A percentile compares a stretch with the other conserved stretches of the same genome.
Conservation (phyloP, 73 alveolate species). For the Durusdinium trenchii region DNA sequence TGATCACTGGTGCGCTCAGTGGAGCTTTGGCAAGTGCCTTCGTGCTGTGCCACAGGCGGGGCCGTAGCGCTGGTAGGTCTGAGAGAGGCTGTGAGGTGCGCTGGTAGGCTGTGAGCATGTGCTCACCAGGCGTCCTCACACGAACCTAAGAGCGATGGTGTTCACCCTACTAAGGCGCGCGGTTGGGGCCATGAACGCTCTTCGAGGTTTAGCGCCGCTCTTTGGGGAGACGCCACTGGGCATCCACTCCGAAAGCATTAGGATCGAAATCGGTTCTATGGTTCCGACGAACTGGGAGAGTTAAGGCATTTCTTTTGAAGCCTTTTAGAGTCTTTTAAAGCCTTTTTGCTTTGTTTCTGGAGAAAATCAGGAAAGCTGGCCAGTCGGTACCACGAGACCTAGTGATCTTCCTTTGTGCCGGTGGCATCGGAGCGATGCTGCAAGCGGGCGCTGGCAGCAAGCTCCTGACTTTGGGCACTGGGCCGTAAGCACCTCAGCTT, state of each 20-base stretch:
- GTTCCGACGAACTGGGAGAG: no score
- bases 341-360: background rate
- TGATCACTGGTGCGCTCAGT: constrained; percentile 69
- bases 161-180: constrained; percentile 33
- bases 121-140: background rate
- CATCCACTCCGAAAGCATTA: background rate
- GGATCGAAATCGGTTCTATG: background rate
- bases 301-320: background rate
- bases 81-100: background rate
- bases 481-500: constrained; percentile 38
- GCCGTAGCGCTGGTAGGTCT: background rate
- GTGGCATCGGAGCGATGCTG: constrained; percentile 72
- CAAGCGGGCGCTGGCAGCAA: constrained; percentile 63
- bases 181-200: constrained; percentile 64
- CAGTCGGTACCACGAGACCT: constrained; percentile 81
- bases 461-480: constrained; percentile 76
- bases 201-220: constrained; percentile 73
- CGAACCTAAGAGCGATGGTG: background rate
- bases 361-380: constrained; percentile 47
- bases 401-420: constrained; percentile 62
- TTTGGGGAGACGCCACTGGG: constrained; percentile 57
- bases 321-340: background rate
- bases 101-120: background rate
- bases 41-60: constrained; percentile 78
- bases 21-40: constrained; percentile 82